Percentiles rank a stretch among this genome's conserved stretches.
phyloP scores from a whole-genome alignment of 164 flowering plant genomes.

The Litsea cubeba region DNA sequence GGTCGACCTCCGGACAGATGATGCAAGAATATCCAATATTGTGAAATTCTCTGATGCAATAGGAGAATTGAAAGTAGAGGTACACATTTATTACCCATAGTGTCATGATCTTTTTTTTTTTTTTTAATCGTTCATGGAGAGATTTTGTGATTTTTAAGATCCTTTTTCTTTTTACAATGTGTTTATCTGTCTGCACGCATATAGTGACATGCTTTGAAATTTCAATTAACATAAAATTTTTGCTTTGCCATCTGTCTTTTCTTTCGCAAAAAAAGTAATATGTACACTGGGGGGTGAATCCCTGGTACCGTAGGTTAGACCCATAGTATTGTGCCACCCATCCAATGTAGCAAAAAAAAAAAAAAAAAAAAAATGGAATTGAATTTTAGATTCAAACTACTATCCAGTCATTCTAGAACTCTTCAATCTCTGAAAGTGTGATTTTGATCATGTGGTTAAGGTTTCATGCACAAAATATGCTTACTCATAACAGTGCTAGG shows the following conservation, averaged over 20 bases:
- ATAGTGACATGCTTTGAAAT: background rate
- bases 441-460: background rate
- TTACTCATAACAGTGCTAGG: background rate
- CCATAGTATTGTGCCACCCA: too few species aligned
- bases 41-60: conserved; percentile 80
- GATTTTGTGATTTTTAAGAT: background rate
- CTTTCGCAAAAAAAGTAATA: background rate
- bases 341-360: too few species aligned
- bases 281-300: background rate
- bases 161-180: background rate
- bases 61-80: conserved; percentile 98
- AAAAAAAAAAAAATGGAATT: background rate
- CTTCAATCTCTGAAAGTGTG: background rate
- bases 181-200: background rate
- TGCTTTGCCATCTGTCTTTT: background rate
- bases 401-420: background rate
- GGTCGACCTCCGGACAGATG: conserved; percentile 66
- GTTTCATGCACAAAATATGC: background rate
- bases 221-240: background rate
- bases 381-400: background rate
- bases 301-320: too few species aligned
- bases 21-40: conserved; percentile 87
- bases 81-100: conserved; percentile 23
- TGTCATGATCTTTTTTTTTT: background rate
- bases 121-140: background rate